Percentiles rank a stretch among this genome's conserved stretches.
Evolutionary conservation across 2,329 filamentous ascomycete genomes (phyloP).

Genomic region (Cadophora gregata): DNA sequence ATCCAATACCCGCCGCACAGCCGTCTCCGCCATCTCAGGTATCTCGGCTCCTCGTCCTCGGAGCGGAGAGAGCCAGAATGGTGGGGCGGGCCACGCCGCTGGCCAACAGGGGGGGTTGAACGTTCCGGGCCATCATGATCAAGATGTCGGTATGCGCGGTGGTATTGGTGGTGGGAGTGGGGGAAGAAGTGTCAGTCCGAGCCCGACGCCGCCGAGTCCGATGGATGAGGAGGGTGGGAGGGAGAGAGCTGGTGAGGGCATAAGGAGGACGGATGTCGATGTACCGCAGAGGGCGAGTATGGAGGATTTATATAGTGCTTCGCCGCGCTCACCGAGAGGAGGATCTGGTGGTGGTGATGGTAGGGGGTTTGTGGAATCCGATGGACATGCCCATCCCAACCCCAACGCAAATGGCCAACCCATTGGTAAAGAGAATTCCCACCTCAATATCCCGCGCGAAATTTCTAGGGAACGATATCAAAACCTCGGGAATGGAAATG

Average conservation of each 20-base stretch:
- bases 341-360: constrained; percentile 1
- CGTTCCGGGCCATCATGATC: constrained; percentile 3
- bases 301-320: constrained; percentile 47
- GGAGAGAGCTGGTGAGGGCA: background rate
- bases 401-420: background rate
- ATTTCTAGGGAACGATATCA: background rate
- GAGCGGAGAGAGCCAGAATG: constrained; percentile 6
- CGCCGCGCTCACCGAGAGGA: constrained; percentile 38
- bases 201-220: constrained; percentile 25
- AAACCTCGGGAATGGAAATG: constrained; percentile 5
- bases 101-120: constrained; percentile 2
- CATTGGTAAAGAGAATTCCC: background rate
- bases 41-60: constrained; percentile 18
- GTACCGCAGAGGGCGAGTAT: constrained; percentile 11
- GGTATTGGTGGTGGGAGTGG: background rate
- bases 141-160: constrained; percentile 3
- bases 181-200: constrained; percentile 14
- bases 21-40: constrained; percentile 31
- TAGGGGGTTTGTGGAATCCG: background rate
- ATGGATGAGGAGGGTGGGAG: constrained; percentile 7
- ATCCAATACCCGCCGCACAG: constrained; percentile 36
- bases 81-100: background rate
- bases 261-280: constrained; percentile 22
- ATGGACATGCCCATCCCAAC: background rate
- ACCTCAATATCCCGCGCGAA: background rate